Percentiles rank a stretch among this genome's conserved stretches.
These are phyloP conservation scores for Xylaria sp. DNA, from an alignment of 2,329 filamentous ascomycete genomes.

Conservation along the genomic window DNA sequence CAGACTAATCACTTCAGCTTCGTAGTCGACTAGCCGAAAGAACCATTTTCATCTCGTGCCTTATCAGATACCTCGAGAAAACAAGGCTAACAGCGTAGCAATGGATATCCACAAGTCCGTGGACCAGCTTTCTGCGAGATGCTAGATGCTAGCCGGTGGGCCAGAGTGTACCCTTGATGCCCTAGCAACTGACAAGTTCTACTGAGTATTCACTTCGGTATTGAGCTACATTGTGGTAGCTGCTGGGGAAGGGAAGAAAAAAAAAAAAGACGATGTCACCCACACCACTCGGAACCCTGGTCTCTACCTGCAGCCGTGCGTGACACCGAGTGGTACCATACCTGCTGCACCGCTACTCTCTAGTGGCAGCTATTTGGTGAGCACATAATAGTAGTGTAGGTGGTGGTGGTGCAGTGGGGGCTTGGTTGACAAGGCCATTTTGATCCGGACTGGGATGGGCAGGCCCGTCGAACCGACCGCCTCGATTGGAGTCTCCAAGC, in stretches of 20 bases:
- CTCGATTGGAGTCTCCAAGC: constrained; percentile 56
- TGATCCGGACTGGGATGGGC: constrained; percentile 36
- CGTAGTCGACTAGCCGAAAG: no score
- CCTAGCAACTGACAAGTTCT: constrained; percentile 45
- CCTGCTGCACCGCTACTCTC: constrained; percentile 40
- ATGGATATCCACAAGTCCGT: constrained; percentile 36
- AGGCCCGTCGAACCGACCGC: constrained; percentile 40
- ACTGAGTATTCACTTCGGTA: constrained; percentile 35
- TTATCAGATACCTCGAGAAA: constrained; percentile 24
- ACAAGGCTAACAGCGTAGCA: constrained; percentile 38
- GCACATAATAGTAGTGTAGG: not conserved
- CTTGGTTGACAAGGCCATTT: constrained; percentile 24
- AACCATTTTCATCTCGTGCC: not conserved
- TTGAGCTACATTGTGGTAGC: constrained; percentile 31
- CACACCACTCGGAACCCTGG: constrained; percentile 32
- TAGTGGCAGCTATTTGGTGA: constrained; percentile 24
- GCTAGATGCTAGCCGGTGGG: constrained; percentile 35
- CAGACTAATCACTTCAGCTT: no score
- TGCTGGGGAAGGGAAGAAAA: constrained; percentile 6
- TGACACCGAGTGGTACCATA: constrained; percentile 43
- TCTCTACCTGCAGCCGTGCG: constrained; percentile 39
- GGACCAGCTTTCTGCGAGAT: constrained; percentile 30
- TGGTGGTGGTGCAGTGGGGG: constrained; percentile 13
- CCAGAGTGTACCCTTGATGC: constrained; percentile 31
- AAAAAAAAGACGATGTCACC: constrained; percentile 30